Percentiles rank a stretch among this genome's conserved stretches.
Conservation (phyloP, 345 rosid species). For the Pugionium cornutum region DNA sequence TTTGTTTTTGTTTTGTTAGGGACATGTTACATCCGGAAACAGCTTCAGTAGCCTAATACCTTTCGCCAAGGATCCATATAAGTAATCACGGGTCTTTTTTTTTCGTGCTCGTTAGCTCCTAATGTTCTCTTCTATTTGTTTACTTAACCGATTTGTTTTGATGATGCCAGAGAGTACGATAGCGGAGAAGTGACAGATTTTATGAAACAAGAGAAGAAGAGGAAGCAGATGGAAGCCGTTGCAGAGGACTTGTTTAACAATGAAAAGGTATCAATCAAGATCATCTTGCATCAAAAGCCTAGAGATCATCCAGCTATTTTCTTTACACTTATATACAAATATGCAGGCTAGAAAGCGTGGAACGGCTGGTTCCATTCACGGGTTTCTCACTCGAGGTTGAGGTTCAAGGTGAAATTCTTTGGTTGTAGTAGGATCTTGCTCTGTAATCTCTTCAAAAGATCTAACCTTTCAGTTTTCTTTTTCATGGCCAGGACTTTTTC, state of each 20-base stretch:
- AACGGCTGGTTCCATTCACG: conserved; percentile 53
- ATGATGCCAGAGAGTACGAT: conserved; percentile 54
- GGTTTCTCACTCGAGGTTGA: conserved; percentile 51
- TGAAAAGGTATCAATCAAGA: conserved; percentile 56
- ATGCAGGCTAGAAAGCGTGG: conserved; percentile 71
- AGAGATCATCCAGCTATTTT: conserved; percentile 7
- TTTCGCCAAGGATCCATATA: conserved; percentile 78
- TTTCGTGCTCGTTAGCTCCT: conserved; percentile 20
- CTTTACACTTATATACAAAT: conserved; percentile 14
- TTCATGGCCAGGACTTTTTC: conserved; percentile 10
- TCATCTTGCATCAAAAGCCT: conserved; percentile 12
- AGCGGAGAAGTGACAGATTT: conserved; percentile 52
- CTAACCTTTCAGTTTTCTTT: conserved; percentile 12
- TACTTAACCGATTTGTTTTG: conserved; percentile 10
- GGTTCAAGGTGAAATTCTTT: conserved; percentile 31
- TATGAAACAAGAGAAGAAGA: conserved; percentile 76
- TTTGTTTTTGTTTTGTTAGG: conserved; percentile 44
- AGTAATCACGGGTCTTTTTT: conserved; percentile 44
- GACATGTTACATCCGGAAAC: conserved; percentile 68
- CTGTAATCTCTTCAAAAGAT: conserved; percentile 15
- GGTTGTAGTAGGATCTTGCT: conserved; percentile 4
- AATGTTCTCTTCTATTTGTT: conserved; percentile 16
- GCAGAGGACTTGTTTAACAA: conserved; percentile 81
- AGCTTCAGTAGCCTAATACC: conserved; percentile 86
- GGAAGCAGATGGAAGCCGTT: conserved; percentile 82